Percentiles rank a stretch among this genome's conserved stretches.
These are phyloP conservation scores for Hymenoscyphus linearis DNA, from an alignment of 2,329 filamentous ascomycete genomes.

Conservation along the genomic window DNA sequence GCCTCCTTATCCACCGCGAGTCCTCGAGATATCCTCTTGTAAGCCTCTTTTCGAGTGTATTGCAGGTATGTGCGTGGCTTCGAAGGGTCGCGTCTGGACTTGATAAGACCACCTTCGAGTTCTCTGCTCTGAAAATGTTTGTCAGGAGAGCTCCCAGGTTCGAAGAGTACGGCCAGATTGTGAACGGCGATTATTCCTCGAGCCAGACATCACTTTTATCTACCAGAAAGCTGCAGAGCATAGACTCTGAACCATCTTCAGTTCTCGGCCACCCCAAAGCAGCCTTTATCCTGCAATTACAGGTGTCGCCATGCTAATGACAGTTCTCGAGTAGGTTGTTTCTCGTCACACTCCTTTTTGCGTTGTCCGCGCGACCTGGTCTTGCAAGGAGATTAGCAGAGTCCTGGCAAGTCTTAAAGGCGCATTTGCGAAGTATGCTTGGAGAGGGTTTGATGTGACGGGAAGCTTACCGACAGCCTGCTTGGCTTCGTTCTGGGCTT, in stretches of 20 bases:
- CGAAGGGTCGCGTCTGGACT: conserved; percentile 43
- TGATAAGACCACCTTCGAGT: conserved; percentile 56
- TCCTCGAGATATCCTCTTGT: conserved; percentile 55
- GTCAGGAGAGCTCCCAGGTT: conserved; percentile 53
- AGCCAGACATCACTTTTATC: conserved; percentile 22
- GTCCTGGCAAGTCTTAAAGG: neutral
- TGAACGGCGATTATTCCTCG: conserved; percentile 62
- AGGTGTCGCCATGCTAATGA: conserved; percentile 63
- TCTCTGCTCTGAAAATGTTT: conserved; percentile 50
- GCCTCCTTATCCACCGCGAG: conserved; percentile 70
- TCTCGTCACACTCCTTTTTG: conserved; percentile 78
- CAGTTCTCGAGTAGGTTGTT: conserved; percentile 66
- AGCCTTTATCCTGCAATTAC: conserved; percentile 75
- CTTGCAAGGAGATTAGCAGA: neutral
- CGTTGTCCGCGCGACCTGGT: conserved; percentile 71
- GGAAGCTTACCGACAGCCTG: conserved; percentile 57
- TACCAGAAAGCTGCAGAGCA: conserved; percentile 3
- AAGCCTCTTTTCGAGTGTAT: conserved; percentile 42
- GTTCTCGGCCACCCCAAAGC: conserved; percentile 72
- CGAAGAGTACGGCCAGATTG: conserved; percentile 45
- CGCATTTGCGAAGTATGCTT: neutral
- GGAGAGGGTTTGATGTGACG: neutral
- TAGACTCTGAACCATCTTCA: conserved; percentile 44
- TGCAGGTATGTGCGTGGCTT: conserved; percentile 39
- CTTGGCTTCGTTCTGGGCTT: conserved; percentile 65